These are phyloP conservation scores for Vitis cinerea DNA, from an alignment of 164 flowering plant genomes.

Conservation along the genomic window DNA sequence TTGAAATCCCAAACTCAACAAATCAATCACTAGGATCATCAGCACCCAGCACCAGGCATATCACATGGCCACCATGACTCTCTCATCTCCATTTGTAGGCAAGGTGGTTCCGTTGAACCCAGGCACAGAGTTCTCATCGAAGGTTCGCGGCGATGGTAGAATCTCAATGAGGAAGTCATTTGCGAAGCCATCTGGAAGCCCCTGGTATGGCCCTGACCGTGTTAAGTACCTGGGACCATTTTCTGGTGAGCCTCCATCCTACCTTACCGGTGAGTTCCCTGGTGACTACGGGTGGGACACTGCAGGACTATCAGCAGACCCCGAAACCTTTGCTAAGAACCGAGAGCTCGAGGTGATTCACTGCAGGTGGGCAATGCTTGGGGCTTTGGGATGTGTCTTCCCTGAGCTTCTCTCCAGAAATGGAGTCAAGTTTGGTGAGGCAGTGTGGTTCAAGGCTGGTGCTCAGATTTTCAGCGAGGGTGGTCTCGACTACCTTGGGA, in stretches of 20 bases:
- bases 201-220: slow-evolving; percentile 22
- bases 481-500: slow-evolving; percentile 31
- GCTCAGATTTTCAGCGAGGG: slow-evolving; percentile 32
- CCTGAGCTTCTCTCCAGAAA: slow-evolving; percentile 27
- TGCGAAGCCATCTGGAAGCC: slow-evolving; percentile 22
- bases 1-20: slow-evolving; percentile 2
- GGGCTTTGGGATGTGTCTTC: slow-evolving; percentile 30
- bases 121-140: slow-evolving; percentile 5
- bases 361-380: slow-evolving; percentile 30
- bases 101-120: slow-evolving; percentile 16
- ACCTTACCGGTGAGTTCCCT: slow-evolving; percentile 26
- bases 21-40: background rate
- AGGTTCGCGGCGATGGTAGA: slow-evolving; percentile 14
- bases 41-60: slow-evolving; percentile 1
- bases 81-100: slow-evolving; percentile 20
- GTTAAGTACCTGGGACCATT: slow-evolving; percentile 28
- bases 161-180: slow-evolving; percentile 22
- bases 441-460: slow-evolving; percentile 35
- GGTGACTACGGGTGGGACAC: slow-evolving; percentile 33
- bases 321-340: slow-evolving; percentile 28
- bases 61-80: slow-evolving; percentile 19
- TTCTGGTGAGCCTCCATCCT: slow-evolving; percentile 24
- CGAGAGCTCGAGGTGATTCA: slow-evolving; percentile 30
- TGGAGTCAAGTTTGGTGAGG: slow-evolving; percentile 33
- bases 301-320: slow-evolving; percentile 31